Evolutionary conservation across 192 early-diverging fungal genomes (phyloP).

Genomic region (Linnemannia elongata): DNA sequence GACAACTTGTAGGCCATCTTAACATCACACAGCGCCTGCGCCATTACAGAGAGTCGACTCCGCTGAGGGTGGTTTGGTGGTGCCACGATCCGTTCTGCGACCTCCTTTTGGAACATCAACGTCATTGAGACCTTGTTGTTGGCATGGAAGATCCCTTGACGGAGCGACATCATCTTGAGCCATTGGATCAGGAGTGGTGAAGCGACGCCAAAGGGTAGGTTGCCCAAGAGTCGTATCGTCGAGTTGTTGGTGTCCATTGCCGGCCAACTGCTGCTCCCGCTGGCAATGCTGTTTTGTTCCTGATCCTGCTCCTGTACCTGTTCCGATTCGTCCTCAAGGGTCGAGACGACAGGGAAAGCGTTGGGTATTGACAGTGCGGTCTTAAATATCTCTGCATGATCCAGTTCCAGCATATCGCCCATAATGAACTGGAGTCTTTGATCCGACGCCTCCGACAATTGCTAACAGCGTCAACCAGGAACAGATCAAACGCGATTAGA

Average conservation of each 20-base stretch:
- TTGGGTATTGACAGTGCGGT: conserved; percentile 35
- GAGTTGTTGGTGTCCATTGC: conserved; percentile 17
- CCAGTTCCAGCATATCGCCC: conserved; percentile 74
- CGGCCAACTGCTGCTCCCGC: neutral
- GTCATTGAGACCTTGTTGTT: conserved; percentile 71
- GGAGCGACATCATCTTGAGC: conserved; percentile 69
- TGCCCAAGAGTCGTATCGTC: conserved; percentile 78
- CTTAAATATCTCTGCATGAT: conserved; percentile 67
- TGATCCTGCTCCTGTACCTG: neutral
- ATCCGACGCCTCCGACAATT: conserved; percentile 77
- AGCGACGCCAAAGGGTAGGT: conserved; percentile 84
- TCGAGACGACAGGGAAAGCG: neutral
- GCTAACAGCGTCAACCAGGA: conserved; percentile 42
- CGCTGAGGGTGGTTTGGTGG: conserved; percentile 62
- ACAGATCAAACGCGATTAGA: no score
- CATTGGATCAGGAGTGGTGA: conserved; percentile 80
- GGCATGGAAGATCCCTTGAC: conserved; percentile 72
- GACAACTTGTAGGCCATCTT: conserved; percentile 73
- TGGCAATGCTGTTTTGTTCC: neutral
- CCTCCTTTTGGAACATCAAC: conserved; percentile 89
- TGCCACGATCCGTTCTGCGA: conserved; percentile 77
- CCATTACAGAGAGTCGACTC: conserved; percentile 78
- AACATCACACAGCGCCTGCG: conserved; percentile 78
- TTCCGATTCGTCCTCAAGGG: neutral
- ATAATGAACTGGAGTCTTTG: conserved; percentile 61